Evolutionary conservation across 2,329 filamentous ascomycete species (phyloP).

Genomic region (Lomentospora prolificans): DNA sequence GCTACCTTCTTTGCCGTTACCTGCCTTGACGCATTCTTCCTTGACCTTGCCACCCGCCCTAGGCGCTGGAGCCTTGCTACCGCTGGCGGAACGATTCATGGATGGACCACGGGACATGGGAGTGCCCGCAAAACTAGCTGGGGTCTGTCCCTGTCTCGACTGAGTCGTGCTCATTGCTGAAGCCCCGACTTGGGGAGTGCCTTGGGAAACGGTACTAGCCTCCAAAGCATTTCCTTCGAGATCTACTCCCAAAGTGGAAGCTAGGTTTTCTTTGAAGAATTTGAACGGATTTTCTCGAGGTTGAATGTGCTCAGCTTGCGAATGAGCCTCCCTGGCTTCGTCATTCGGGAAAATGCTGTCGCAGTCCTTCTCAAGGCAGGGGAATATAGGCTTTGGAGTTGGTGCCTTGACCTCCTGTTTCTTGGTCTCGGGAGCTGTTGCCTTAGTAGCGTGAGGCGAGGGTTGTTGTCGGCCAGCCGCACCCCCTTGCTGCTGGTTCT

Average conservation of each 20-base stretch:
- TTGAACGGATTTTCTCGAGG: slow-evolving; percentile 44
- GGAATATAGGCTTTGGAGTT: slow-evolving; percentile 31
- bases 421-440: slow-evolving; percentile 10
- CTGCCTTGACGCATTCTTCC: slow-evolving; percentile 5
- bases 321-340: slow-evolving; percentile 41
- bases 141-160: slow-evolving; percentile 40
- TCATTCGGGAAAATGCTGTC: slow-evolving; percentile 45
- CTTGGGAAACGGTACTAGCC: slow-evolving; percentile 16
- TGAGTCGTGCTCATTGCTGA: slow-evolving; percentile 28
- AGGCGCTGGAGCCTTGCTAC: not conserved
- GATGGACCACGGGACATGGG: slow-evolving; percentile 41
- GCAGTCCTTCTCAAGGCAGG: slow-evolving; percentile 46
- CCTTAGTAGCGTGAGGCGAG: slow-evolving; percentile 30
- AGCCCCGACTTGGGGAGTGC: slow-evolving; percentile 15
- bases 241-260: slow-evolving; percentile 40
- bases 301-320: slow-evolving; percentile 49
- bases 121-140: slow-evolving; percentile 26
- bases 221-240: slow-evolving; percentile 33
- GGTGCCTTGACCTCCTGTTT: slow-evolving; percentile 16
- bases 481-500: slow-evolving; percentile 27
- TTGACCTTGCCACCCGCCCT: not conserved
- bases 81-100: slow-evolving; percentile 40
- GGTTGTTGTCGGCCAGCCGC: slow-evolving; percentile 29
- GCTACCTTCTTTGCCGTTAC: slow-evolving; percentile 29
- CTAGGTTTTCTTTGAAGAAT: slow-evolving; percentile 41